Percentiles rank a stretch among this genome's conserved stretches.
Conservation (phyloP, 306 rosid genomes). For the Quercus alba region DNA sequence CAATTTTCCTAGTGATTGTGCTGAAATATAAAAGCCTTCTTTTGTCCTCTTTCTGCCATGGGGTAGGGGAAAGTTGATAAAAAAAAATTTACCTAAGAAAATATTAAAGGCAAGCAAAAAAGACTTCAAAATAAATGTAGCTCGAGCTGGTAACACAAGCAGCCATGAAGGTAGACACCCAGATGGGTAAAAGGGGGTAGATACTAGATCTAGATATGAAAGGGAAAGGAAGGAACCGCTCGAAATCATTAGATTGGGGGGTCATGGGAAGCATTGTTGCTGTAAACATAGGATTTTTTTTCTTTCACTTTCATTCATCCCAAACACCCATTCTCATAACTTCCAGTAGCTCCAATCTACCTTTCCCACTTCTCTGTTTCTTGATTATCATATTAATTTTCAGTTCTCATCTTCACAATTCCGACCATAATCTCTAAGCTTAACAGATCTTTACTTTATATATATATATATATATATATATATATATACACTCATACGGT, state of each 20-base stretch:
- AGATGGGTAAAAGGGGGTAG: background rate
- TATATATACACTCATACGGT: too few relatives aligned
- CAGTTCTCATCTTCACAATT: too few relatives aligned
- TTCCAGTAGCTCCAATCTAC: conserved; percentile 37
- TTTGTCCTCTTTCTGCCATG: too few relatives aligned
- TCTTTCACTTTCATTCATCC: conserved; percentile 19
- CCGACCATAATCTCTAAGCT: too few relatives aligned
- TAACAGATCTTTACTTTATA: too few relatives aligned
- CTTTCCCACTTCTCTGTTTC: conserved; percentile 34
- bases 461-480: too few relatives aligned
- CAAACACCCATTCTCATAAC: conserved; percentile 50
- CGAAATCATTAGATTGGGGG: conserved; percentile 55
- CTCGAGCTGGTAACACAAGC: background rate
- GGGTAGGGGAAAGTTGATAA: too few relatives aligned
- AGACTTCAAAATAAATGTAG: background rate
- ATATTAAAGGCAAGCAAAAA: background rate
- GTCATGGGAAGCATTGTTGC: conserved; percentile 34
- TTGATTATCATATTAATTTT: too few relatives aligned
- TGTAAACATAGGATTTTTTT: background rate
- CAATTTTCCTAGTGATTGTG: too few relatives aligned
- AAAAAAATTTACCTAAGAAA: background rate
- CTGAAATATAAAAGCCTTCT: too few relatives aligned
- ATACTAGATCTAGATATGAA: background rate
- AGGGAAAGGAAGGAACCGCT: conserved; percentile 45
- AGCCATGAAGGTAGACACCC: background rate